Evolutionary conservation across 371 early-diverging fungal species (phyloP).

Genomic region (Phascolomyces articulosus): DNA sequence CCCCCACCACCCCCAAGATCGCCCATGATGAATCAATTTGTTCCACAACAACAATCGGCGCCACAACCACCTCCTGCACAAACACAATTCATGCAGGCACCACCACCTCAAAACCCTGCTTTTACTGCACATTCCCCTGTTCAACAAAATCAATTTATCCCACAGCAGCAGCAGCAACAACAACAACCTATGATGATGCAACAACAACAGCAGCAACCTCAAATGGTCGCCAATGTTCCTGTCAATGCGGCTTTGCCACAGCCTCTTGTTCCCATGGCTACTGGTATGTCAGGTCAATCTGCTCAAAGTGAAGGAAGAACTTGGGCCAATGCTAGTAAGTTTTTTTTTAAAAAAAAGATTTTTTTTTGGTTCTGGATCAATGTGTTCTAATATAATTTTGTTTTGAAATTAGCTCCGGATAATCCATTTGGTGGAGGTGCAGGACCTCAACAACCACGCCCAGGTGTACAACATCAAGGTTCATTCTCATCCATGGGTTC

Average conservation of each 20-base stretch:
- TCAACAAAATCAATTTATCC: constrained; percentile 17
- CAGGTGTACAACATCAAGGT: constrained; percentile 28
- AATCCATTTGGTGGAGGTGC: constrained; percentile 43
- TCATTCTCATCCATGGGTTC: constrained; percentile 12
- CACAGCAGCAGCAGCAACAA: constrained; percentile 27
- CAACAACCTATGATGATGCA: constrained; percentile 20
- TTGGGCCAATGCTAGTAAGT: constrained; percentile 47
- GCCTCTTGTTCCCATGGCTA: constrained; percentile 24
- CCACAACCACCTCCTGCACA: constrained; percentile 18
- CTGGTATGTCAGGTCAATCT: constrained; percentile 25
- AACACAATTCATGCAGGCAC: constrained; percentile 24
- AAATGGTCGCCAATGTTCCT: constrained; percentile 14
- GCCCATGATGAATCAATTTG: constrained; percentile 17
- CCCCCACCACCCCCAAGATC: constrained; percentile 17
- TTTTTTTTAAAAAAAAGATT: too few species aligned
- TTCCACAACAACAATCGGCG: neutral
- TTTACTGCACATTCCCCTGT: constrained; percentile 20
- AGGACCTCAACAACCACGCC: constrained; percentile 16
- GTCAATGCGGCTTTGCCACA: constrained; percentile 33
- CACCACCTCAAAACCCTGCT: constrained; percentile 22
- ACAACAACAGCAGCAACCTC: neutral
- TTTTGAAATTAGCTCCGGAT: constrained; percentile 48
- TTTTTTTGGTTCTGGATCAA: neutral
- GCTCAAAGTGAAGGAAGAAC: constrained; percentile 21
- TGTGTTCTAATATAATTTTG: constrained; percentile 3